Evolutionary conservation across 441 rosid species (phyloP).

Genomic region (Melastoma candidum): DNA sequence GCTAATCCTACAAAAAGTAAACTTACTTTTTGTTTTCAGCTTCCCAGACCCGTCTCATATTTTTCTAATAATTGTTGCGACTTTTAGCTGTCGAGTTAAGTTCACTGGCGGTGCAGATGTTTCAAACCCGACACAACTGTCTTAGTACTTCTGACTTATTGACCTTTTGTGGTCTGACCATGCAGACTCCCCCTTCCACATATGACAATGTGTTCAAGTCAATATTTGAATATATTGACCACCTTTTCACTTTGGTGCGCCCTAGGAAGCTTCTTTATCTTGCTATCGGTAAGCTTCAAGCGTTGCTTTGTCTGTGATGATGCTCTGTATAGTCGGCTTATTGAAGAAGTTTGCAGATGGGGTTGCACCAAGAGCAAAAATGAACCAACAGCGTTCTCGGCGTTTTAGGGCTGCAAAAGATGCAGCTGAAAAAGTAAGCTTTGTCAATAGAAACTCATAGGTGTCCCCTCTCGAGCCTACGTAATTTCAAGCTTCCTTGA

Average conservation of each 20-base stretch:
- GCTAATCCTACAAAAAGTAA: too few species aligned
- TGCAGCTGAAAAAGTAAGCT: slow-evolving; percentile 78
- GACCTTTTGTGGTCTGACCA: slow-evolving; percentile 6
- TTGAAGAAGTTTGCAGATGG: slow-evolving; percentile 50
- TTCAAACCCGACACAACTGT: too few species aligned
- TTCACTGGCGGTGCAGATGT: too few species aligned
- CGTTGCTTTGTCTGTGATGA: slow-evolving; percentile 1
- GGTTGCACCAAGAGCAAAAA: slow-evolving; percentile 98
- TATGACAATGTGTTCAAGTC: slow-evolving; percentile 83
- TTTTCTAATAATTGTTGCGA: too few species aligned
- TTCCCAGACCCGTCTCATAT: too few species aligned
- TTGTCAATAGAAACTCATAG: not conserved
- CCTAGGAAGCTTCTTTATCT: slow-evolving; percentile 88
- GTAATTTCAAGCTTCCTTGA: slow-evolving; percentile 3
- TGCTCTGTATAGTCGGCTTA: not conserved
- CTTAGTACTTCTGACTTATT: too few species aligned
- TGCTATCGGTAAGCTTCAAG: slow-evolving; percentile 69
- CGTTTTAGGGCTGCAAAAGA: slow-evolving; percentile 98
- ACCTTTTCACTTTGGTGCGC: slow-evolving; percentile 75
- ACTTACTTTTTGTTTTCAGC: too few species aligned
- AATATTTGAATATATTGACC: slow-evolving; percentile 84
- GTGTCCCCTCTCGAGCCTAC: too few species aligned
- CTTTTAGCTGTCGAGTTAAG: too few species aligned
- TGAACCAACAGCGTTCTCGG: slow-evolving; percentile 95
- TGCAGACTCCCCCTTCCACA: slow-evolving; percentile 84